Base-by-base conservation (phyloP, 805 yeast genomes). In the Monosporozyma aquatica region DNA sequence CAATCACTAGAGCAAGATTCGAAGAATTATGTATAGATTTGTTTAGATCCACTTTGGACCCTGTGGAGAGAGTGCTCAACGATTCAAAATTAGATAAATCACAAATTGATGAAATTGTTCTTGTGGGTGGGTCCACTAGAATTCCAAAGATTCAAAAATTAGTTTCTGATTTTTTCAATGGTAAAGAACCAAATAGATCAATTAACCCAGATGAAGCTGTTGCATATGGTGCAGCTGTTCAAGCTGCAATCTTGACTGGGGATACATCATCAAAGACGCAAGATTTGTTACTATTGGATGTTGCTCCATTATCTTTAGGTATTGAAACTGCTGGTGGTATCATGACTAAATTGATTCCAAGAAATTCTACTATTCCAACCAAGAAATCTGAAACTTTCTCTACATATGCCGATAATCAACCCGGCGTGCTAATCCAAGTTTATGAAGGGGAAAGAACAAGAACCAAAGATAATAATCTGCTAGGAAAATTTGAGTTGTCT, bases 301-400 rank as follows among this genome's bases (percentile, higher is more conserved):
- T 89, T 67, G 94, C 97, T 61, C 97, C 97, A 69, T 77, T 89
- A 66, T 89, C 97, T 43, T 68, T 87, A 59, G 97, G 97, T 80
- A 87, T 89, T 70, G 97, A 89, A 75, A 89, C 96, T 55, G 96
- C 96, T 61, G 97, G 97, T 76, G 97, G 97, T 80, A 89, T 87
- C 71, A 87, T 89, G 95, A 89, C 96, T 68, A 86, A 86, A 74
- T 80, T 89, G 72, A 89, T 87, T 61, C 95, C 95, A 70, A 82
- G 96, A 75, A 87, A 87, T 80, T 82, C 95, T 43, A 87, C 96
- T 49, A 87, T 89, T 56, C 97, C 97, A 70, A 85, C 95, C 68
- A 87, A 87, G 80, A 89, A 89, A 75, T 86, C 96, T 32, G 95
- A 87, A 76, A 80, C 84, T 53, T 89, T 89, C 83, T 86, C 96